These are phyloP conservation scores for Daldinia vernicosa DNA, from an alignment of 495 filamentous ascomycete genomes.

Conservation along the genomic window DNA sequence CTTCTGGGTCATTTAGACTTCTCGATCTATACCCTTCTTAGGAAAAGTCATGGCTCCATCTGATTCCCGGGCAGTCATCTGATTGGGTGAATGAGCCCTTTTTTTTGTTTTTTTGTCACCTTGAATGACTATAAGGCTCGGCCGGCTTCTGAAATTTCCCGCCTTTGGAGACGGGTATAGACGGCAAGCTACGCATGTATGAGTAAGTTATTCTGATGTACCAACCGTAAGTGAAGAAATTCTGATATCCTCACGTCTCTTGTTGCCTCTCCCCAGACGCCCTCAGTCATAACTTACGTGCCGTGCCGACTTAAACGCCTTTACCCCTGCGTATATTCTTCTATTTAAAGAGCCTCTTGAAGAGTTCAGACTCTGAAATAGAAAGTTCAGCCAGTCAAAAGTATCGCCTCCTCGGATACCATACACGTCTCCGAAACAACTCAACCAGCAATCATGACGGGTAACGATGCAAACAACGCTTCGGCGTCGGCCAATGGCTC, in stretches of 20 bases:
- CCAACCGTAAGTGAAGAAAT: slow-evolving; percentile 5
- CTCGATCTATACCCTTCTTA: slow-evolving; percentile 22
- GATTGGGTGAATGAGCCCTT: slow-evolving; percentile 29
- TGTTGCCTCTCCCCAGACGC: background rate
- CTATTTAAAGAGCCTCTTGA: background rate
- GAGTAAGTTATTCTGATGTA: slow-evolving; percentile 14
- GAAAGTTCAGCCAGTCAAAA: background rate
- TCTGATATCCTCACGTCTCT: slow-evolving; percentile 13
- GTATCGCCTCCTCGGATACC: background rate
- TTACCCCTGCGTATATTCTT: background rate
- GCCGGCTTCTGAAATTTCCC: slow-evolving; percentile 23
- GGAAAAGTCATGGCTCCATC: slow-evolving; percentile 23
- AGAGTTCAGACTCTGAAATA: background rate
- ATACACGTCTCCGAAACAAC: background rate
- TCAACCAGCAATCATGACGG: slow-evolving; percentile 37
- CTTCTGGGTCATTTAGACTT: slow-evolving; percentile 9
- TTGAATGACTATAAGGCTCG: slow-evolving; percentile 13
- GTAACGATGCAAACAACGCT: slow-evolving; percentile 34
- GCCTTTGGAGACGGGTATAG: slow-evolving; percentile 12
- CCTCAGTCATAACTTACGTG: background rate
- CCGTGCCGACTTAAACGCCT: background rate
- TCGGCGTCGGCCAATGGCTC: slow-evolving; percentile 33
- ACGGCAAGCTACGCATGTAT: slow-evolving; percentile 13
- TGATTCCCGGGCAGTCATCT: slow-evolving; percentile 16
- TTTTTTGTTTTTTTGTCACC: slow-evolving; percentile 24